Evolutionary conservation across 2,329 filamentous ascomycete genomes (phyloP).

Genomic region (Septoria linicola): DNA sequence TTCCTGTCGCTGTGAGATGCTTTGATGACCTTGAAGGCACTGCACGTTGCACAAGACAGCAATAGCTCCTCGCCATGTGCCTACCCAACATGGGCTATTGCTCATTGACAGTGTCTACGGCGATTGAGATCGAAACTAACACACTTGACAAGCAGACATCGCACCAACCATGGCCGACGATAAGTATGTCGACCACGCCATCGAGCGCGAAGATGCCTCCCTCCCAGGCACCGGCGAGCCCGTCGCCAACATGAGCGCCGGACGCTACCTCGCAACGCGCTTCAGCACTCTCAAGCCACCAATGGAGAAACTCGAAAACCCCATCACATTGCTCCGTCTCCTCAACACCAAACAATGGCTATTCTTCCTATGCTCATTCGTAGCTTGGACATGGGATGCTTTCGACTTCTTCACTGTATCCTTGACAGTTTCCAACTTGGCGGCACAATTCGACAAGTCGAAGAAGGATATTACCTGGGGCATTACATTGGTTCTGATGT

Average conservation of each 20-base stretch:
- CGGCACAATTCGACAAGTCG: conserved; percentile 53
- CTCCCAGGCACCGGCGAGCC: conserved; percentile 24
- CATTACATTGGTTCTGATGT: conserved; percentile 58
- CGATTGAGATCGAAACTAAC: no score
- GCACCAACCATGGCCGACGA: conserved; percentile 16
- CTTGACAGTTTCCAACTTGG: conserved; percentile 55
- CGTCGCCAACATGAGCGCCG: conserved; percentile 39
- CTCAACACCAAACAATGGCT: conserved; percentile 59
- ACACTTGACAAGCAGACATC: neutral
- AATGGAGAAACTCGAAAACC: conserved; percentile 55
- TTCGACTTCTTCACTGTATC: conserved; percentile 65
- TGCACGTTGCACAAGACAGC: neutral
- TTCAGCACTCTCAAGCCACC: conserved; percentile 57
- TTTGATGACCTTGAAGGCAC: neutral
- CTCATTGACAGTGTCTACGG: no score
- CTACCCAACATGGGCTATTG: no score
- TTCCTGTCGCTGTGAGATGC: neutral
- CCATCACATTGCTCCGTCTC: conserved; percentile 51
- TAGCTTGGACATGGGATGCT: conserved; percentile 56
- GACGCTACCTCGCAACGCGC: conserved; percentile 55
- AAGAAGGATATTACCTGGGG: conserved; percentile 62
- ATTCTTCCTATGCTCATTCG: conserved; percentile 53
- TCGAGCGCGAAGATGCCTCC: conserved; percentile 22
- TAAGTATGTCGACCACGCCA: conserved; percentile 18
- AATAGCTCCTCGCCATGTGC: no score